These are phyloP conservation scores for Skeletonema costatum DNA, from an alignment of 108 stramenopile genomes.

Conservation along the genomic window DNA sequence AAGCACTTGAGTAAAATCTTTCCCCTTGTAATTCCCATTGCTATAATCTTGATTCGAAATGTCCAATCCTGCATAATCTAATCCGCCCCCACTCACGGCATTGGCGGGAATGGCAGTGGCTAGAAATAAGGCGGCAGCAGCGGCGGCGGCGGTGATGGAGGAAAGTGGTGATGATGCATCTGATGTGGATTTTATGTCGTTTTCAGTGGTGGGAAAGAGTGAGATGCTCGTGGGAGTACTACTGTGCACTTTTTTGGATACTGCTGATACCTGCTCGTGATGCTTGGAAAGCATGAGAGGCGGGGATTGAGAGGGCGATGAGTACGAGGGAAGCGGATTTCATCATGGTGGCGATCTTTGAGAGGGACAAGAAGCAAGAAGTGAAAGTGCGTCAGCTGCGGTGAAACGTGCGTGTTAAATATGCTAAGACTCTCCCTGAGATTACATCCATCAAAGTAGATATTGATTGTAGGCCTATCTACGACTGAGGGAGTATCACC, in stretches of 20 bases:
- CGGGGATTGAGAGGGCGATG: background rate
- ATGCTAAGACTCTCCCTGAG: too few species aligned
- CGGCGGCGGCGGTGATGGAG: background rate
- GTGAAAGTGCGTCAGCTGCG: background rate
- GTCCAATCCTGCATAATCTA: conserved; percentile 81
- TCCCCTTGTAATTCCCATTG: conserved; percentile 78
- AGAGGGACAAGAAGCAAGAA: too few species aligned
- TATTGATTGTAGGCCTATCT: too few species aligned
- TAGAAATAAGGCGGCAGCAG: background rate
- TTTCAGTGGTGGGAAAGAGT: background rate
- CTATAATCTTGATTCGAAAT: conserved; percentile 81
- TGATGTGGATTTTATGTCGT: background rate
- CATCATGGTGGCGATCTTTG: background rate
- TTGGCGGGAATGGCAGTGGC: conserved; percentile 8
- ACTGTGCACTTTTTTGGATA: background rate
- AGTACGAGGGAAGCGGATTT: background rate
- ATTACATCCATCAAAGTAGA: too few species aligned
- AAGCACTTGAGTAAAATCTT: conserved; percentile 87
- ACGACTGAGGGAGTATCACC: too few species aligned
- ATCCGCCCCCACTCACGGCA: conserved; percentile 57
- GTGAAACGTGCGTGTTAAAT: too few species aligned
- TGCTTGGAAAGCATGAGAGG: background rate
- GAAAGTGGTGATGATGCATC: background rate
- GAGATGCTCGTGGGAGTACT: background rate
- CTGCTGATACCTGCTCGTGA: background rate